phyloP scores from a whole-genome alignment of 2,329 filamentous ascomycete genomes.

The Aspergillus sp. region DNA sequence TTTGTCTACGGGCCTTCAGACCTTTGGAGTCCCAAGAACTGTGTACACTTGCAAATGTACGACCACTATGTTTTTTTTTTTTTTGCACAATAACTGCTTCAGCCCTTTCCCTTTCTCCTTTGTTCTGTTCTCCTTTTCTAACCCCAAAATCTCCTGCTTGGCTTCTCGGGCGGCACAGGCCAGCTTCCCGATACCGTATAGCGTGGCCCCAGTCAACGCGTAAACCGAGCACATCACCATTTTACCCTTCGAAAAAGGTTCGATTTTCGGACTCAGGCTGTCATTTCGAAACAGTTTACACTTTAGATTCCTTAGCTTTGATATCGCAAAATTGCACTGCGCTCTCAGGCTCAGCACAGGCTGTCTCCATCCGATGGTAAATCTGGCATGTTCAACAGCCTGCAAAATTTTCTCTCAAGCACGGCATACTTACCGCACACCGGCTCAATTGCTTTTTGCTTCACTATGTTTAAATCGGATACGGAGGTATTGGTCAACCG shows the following conservation, averaged over 20 bases:
- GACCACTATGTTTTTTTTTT: background rate
- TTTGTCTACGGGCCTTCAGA: background rate
- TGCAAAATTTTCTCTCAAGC: background rate
- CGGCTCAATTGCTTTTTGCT: background rate
- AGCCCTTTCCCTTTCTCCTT: slow-evolving; percentile 4
- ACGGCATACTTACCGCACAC: background rate
- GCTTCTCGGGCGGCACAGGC: slow-evolving; percentile 5
- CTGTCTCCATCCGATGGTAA: background rate
- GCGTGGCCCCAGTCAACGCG: slow-evolving; percentile 18
- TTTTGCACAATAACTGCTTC: background rate
- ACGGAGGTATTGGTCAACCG: background rate
- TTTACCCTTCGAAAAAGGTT: background rate
- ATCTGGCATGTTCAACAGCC: background rate
- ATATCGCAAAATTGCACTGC: background rate
- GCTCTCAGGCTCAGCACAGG: background rate
- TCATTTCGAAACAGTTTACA: slow-evolving; percentile 8
- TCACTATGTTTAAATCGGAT: background rate
- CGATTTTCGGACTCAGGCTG: slow-evolving; percentile 1
- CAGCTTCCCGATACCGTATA: slow-evolving; percentile 13
- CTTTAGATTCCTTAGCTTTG: background rate
- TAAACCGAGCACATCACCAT: slow-evolving; percentile 7
- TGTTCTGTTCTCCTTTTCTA: slow-evolving; percentile 14
- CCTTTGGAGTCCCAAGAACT: background rate
- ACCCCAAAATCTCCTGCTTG: background rate
- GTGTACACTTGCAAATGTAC: background rate